These are phyloP conservation scores for Hypomyces rosellus DNA, from an alignment of 2,329 filamentous ascomycete genomes.

Conservation along the genomic window DNA sequence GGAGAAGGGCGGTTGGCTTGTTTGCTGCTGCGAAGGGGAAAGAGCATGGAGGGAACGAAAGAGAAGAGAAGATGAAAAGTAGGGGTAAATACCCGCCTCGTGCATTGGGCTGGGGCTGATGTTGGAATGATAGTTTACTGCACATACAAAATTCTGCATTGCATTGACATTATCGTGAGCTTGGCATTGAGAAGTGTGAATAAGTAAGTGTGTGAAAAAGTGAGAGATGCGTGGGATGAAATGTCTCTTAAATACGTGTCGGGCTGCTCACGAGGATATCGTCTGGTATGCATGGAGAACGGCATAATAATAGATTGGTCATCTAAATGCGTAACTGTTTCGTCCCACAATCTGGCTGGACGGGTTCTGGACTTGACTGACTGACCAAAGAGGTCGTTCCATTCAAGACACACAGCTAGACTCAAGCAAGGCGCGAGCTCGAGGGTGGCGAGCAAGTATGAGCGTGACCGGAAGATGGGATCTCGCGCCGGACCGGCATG, in stretches of 20 bases:
- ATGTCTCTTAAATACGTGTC: no score
- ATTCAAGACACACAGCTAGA: not conserved
- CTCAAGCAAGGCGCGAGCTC: not conserved
- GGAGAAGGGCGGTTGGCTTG: not conserved
- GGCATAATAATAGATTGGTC: slow-evolving; percentile 2
- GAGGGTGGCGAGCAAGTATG: not conserved
- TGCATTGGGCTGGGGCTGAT: slow-evolving; percentile 3
- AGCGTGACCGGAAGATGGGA: not conserved
- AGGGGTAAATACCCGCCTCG: slow-evolving; percentile 6
- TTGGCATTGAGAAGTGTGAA: not conserved
- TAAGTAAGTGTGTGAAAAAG: no score
- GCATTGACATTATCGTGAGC: not conserved
- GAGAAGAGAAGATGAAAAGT: slow-evolving; percentile 6
- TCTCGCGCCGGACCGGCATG: slow-evolving; percentile 5
- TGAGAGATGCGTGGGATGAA: no score
- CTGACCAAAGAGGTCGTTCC: no score
- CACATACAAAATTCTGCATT: not conserved
- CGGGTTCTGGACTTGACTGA: no score
- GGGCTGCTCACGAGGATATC: slow-evolving; percentile 3
- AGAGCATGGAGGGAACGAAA: not conserved
- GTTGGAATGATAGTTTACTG: slow-evolving; percentile 11
- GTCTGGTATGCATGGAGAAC: slow-evolving; percentile 2
- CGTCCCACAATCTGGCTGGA: not conserved
- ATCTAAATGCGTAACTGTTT: slow-evolving; percentile 1
- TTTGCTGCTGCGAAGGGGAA: no score